These are phyloP conservation scores for Cinnamomum chago DNA, from an alignment of 164 flowering plant species.

Conservation along the genomic window DNA sequence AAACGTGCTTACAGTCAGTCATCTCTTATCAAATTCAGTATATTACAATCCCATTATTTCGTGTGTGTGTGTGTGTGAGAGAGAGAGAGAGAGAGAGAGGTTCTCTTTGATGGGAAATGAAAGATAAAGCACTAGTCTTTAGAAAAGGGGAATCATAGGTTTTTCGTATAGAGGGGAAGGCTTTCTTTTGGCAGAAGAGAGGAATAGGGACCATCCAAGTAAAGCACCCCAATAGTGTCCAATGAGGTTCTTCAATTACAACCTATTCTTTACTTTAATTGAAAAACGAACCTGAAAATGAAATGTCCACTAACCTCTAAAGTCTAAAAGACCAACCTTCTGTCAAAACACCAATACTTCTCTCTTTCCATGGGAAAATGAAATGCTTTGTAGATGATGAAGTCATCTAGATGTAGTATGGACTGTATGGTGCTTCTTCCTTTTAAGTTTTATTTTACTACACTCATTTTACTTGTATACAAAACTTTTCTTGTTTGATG, in stretches of 20 bases:
- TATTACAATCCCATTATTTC: background rate
- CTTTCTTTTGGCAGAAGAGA: background rate
- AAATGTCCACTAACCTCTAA: background rate
- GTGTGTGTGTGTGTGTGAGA: background rate
- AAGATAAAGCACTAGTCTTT: conserved; percentile 5
- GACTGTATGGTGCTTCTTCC: too few species aligned
- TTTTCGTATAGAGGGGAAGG: conserved; percentile 4
- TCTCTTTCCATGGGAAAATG: too few species aligned
- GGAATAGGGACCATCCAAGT: background rate
- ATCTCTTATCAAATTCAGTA: background rate
- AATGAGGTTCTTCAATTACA: background rate
- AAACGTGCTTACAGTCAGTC: background rate
- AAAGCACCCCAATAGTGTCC: background rate
- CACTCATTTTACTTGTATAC: too few species aligned
- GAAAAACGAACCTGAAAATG: background rate
- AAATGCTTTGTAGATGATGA: too few species aligned
- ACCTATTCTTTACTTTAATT: background rate
- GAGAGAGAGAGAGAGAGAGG: background rate
- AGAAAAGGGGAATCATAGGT: conserved; percentile 2
- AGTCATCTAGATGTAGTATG: too few species aligned
- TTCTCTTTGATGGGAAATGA: background rate
- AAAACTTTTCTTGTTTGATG: too few species aligned
- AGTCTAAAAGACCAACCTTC: too few species aligned
- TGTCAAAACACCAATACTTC: too few species aligned
- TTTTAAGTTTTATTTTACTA: too few species aligned